Evolutionary conservation across 192 early-diverging fungal genomes (phyloP).

Genomic region (Coemansia sp.): DNA sequence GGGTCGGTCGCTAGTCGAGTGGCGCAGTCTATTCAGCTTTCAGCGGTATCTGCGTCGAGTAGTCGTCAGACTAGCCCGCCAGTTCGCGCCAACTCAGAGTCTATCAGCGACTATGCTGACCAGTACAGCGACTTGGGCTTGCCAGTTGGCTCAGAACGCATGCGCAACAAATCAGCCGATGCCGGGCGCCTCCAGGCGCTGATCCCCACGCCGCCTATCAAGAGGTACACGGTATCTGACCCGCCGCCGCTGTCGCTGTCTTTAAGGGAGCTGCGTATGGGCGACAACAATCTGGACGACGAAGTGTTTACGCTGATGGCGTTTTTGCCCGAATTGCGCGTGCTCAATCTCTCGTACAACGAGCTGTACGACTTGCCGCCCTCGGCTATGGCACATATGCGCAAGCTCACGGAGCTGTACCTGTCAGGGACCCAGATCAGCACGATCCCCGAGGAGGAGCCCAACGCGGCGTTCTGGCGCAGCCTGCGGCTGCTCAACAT

Average conservation of each 20-base stretch:
- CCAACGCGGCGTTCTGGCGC: constrained; percentile 67
- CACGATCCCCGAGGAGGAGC: constrained; percentile 82
- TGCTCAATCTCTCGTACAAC: constrained; percentile 82
- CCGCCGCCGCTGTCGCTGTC: constrained; percentile 58
- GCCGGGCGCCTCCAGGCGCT: constrained; percentile 31
- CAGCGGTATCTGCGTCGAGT: constrained; percentile 28
- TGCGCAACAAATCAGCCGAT: constrained; percentile 49
- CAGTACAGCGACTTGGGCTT: not conserved
- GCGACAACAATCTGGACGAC: constrained; percentile 84
- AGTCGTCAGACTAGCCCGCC: constrained; percentile 46
- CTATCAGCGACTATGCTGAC: constrained; percentile 2
- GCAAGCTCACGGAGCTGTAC: constrained; percentile 74
- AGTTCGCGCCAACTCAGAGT: constrained; percentile 37
- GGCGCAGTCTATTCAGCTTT: constrained; percentile 29
- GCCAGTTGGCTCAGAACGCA: constrained; percentile 12
- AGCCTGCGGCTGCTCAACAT: constrained; percentile 75
- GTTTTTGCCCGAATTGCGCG: constrained; percentile 70
- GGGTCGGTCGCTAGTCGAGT: constrained; percentile 20
- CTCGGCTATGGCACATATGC: constrained; percentile 69
- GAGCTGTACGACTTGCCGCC: constrained; percentile 79
- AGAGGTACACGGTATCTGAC: constrained; percentile 57
- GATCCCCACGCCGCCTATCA: constrained; percentile 26
- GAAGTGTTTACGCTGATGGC: constrained; percentile 77
- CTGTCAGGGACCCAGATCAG: constrained; percentile 83
- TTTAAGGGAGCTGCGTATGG: constrained; percentile 67